Conservation (phyloP, 2,329 filamentous ascomycete genomes). For the Fusarium buxicola region DNA sequence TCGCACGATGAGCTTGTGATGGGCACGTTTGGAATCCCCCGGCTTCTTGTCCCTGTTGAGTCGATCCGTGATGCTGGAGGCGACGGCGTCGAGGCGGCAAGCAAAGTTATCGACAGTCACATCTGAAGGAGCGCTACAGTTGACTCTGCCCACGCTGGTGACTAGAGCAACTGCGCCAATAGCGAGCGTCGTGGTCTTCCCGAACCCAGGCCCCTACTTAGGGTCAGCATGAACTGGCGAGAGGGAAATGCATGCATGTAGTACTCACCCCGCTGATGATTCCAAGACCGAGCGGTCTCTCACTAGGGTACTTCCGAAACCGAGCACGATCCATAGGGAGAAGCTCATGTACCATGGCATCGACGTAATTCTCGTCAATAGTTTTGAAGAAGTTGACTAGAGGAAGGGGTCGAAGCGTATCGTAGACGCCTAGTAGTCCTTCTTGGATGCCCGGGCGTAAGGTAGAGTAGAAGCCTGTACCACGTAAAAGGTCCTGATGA, state of each 20-base stretch:
- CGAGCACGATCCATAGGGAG: constrained; percentile 11
- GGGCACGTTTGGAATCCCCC: accelerated
- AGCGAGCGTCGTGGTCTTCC: constrained; percentile 20
- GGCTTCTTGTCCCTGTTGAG: background rate
- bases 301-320: constrained; percentile 25
- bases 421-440: background rate
- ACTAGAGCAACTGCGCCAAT: constrained; percentile 14
- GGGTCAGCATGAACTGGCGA: background rate
- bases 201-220: constrained; percentile 25
- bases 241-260: background rate
- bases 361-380: background rate
- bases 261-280: constrained; percentile 30
- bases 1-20: constrained; percentile 12
- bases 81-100: background rate
- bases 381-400: constrained; percentile 8
- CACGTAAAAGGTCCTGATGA: constrained; percentile 25
- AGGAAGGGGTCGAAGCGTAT: constrained; percentile 1
- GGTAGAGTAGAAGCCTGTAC: constrained; percentile 17
- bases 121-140: constrained; percentile 19
- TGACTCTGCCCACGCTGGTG: constrained; percentile 5
- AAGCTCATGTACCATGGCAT: constrained; percentile 10
- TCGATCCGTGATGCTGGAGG: background rate
- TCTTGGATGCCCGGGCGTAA: background rate
- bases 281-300: constrained; percentile 14
- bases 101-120: constrained; percentile 17